Conservation (phyloP, 2,329 filamentous ascomycete species). For the Colletotrichum viniferum region DNA sequence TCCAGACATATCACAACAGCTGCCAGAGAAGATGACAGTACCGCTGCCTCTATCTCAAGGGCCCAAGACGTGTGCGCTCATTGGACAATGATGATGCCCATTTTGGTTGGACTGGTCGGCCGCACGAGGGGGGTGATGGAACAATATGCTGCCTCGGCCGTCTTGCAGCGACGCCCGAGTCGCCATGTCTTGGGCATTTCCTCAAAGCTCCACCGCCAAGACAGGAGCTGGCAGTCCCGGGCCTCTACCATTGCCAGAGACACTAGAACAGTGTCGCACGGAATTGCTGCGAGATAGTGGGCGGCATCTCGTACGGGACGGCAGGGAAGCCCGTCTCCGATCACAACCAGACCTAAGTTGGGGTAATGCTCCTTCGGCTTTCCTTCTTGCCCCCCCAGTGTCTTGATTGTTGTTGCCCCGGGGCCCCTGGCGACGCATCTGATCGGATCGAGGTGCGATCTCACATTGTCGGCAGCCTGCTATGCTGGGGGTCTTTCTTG, state of each 20-base stretch:
- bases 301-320: neutral
- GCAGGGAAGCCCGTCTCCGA: neutral
- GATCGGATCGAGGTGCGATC: neutral
- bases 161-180: neutral
- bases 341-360: neutral
- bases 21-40: neutral
- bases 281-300: neutral
- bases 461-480: neutral
- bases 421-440: neutral
- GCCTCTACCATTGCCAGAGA: neutral
- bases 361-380: neutral
- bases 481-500: neutral
- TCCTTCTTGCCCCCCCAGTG: neutral
- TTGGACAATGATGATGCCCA: neutral
- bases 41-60: neutral
- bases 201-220: neutral
- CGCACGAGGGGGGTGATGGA: neutral
- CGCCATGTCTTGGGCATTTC: conserved; percentile 3
- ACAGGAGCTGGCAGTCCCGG: neutral
- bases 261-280: neutral
- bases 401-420: neutral
- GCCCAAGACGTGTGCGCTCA: neutral
- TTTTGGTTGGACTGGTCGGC: neutral
- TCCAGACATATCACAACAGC: neutral
- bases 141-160: neutral